Evolutionary conservation across 1,284 basidiomycete genomes (phyloP).

Genomic region (Butyriboletus appendiculatus): DNA sequence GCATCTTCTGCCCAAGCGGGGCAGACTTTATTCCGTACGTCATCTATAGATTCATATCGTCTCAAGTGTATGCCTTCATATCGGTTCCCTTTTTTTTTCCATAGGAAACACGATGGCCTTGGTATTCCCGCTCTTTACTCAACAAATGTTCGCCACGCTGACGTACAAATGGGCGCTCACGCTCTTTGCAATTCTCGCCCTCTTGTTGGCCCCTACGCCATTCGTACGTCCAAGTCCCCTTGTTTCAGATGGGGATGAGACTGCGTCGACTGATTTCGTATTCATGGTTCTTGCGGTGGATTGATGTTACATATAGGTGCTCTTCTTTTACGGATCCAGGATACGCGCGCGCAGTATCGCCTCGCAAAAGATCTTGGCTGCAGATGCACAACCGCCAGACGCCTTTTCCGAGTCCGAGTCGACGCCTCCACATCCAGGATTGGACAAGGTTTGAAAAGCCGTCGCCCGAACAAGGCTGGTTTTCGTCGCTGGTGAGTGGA

Average conservation of each 20-base stretch:
- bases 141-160: conserved; percentile 58
- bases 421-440: background rate
- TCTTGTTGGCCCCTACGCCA: conserved; percentile 64
- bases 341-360: conserved; percentile 65
- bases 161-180: conserved; percentile 73
- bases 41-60: background rate
- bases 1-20: conserved; percentile 79
- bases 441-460: conserved; percentile 17
- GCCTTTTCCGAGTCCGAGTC: background rate
- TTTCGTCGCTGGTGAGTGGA: background rate
- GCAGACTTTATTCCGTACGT: conserved; percentile 66
- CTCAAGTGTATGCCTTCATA: background rate
- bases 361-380: conserved; percentile 46
- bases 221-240: conserved; percentile 44
- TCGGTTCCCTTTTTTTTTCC: background rate
- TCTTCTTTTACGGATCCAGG: conserved; percentile 21
- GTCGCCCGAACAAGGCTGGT: background rate
- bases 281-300: background rate
- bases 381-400: conserved; percentile 1
- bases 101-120: conserved; percentile 58
- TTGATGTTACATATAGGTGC: conserved; percentile 9
- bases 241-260: background rate
- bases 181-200: conserved; percentile 60
- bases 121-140: conserved; percentile 64
- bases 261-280: conserved; percentile 1